Conservation (phyloP, 345 rosid genomes). For the Boechera stricta region DNA sequence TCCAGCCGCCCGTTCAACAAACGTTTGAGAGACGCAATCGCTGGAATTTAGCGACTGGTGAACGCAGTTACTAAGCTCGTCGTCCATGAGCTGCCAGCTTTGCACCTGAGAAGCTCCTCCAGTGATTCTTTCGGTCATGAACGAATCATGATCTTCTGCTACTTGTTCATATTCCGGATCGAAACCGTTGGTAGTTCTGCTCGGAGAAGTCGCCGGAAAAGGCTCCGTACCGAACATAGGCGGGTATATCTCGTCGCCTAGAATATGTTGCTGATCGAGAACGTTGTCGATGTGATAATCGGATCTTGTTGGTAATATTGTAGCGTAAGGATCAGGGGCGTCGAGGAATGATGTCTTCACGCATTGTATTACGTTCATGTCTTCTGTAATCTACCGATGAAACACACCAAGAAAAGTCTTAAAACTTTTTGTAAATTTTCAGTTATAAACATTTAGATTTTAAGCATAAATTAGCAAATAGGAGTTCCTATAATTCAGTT, state of each 20-base stretch:
- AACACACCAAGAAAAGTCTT: neutral
- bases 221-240: conserved; percentile 51
- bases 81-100: conserved; percentile 71
- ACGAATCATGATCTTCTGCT: conserved; percentile 55
- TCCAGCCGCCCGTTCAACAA: conserved; percentile 52
- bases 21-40: conserved; percentile 70
- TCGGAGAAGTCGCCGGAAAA: conserved; percentile 50
- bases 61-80: conserved; percentile 69
- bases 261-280: conserved; percentile 43
- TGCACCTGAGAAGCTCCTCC: conserved; percentile 70
- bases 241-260: conserved; percentile 46
- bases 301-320: conserved; percentile 40
- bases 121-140: conserved; percentile 60
- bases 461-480: neutral
- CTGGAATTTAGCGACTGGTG: conserved; percentile 73
- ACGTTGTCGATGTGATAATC: conserved; percentile 41
- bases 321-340: conserved; percentile 49
- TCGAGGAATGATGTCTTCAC: conserved; percentile 67
- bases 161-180: conserved; percentile 46
- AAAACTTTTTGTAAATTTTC: neutral
- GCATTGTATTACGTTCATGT: conserved; percentile 61
- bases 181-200: conserved; percentile 44
- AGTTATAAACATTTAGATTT: neutral
- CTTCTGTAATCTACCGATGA: conserved; percentile 65
- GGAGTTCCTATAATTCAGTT: too few species aligned